phyloP scores from a whole-genome alignment of 2,329 filamentous ascomycete species.

The Ceratocystis huliohia region DNA sequence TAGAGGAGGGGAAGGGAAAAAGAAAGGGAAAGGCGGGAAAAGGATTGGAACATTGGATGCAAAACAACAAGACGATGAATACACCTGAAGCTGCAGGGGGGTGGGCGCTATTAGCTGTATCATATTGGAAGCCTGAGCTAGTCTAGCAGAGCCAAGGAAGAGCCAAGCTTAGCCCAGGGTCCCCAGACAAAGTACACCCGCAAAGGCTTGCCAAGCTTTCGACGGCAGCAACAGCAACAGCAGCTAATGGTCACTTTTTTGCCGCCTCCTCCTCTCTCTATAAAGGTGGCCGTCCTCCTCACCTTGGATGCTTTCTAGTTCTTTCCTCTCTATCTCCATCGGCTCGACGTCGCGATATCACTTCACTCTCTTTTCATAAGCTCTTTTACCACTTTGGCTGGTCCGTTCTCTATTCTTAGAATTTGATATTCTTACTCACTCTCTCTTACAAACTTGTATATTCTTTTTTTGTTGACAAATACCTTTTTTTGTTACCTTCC shows the following conservation, averaged over 20 bases:
- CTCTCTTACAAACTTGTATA: not conserved
- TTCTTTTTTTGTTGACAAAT: not conserved
- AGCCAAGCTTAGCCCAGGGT: too few relatives aligned
- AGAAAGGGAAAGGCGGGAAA: not conserved
- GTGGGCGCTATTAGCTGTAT: not conserved
- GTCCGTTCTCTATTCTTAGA: conserved; percentile 10
- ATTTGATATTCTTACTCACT: conserved; percentile 13
- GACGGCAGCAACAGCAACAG: not conserved
- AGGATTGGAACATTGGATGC: not conserved
- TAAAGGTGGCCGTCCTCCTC: not conserved
- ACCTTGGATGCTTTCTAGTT: not conserved
- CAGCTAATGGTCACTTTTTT: not conserved
- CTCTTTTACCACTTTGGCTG: conserved; percentile 11
- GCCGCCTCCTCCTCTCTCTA: not conserved
- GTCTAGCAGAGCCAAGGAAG: not conserved
- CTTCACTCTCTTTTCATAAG: conserved; percentile 11
- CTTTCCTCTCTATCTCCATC: conserved; percentile 7
- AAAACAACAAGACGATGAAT: not conserved
- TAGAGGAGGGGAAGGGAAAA: not conserved
- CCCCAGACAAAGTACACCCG: too few relatives aligned
- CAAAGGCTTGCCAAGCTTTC: not conserved
- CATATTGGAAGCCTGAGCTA: not conserved
- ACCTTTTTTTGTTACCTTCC: conserved; percentile 4
- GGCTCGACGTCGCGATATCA: conserved; percentile 17
- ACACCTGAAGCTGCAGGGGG: not conserved